phyloP scores from a whole-genome alignment of 805 yeast species.

The Sugiyamaella floridensis region DNA sequence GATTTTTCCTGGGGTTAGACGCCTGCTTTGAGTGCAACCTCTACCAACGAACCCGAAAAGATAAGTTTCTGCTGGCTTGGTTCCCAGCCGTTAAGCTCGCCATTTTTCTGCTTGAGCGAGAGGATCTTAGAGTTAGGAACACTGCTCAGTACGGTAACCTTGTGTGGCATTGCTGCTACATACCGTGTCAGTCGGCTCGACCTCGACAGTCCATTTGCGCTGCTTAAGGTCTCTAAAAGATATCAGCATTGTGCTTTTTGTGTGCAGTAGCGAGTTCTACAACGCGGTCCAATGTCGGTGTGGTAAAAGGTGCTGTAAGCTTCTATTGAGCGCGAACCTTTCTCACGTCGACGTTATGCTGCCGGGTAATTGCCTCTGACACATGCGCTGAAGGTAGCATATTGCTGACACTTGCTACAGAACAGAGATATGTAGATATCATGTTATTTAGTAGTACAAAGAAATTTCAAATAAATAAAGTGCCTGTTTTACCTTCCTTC shows the following conservation, averaged over 20 bases:
- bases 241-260: conserved; percentile 50
- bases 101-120: conserved; percentile 41
- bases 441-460: no score
- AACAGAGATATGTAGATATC: no score
- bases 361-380: neutral
- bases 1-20: conserved; percentile 50
- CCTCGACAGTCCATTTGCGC: conserved; percentile 73
- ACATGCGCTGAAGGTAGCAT: neutral
- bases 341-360: no score
- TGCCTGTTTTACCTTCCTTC: neutral
- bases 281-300: neutral
- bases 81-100: conserved; percentile 60
- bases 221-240: conserved; percentile 89
- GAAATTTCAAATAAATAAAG: no score
- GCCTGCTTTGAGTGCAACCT: neutral
- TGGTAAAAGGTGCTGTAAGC: neutral
- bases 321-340: neutral
- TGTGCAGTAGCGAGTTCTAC: neutral
- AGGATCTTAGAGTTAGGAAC: conserved; percentile 14
- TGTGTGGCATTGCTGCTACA: conserved; percentile 24
- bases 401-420: no score
- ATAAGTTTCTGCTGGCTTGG: conserved; percentile 77
- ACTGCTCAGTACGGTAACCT: neutral
- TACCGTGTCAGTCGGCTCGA: conserved; percentile 63
- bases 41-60: conserved; percentile 54